These are phyloP conservation scores for Backusella tuberculispora DNA, from an alignment of 192 early-diverging fungal genomes.

Conservation along the genomic window DNA sequence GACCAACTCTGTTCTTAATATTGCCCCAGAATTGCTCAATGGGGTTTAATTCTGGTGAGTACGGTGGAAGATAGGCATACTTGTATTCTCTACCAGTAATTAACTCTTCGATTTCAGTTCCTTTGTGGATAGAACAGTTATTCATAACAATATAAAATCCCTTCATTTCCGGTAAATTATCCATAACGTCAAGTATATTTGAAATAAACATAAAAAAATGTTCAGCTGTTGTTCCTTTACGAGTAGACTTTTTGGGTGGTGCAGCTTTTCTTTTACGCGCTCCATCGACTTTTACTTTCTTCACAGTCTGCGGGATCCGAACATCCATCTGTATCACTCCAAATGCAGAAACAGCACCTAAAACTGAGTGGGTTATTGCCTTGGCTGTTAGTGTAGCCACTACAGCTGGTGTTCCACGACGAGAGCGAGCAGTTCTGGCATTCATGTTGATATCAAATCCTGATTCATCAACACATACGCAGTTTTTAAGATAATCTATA, in stretches of 20 bases:
- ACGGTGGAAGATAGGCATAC: no score
- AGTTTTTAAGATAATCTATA: background rate
- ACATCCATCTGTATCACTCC: background rate
- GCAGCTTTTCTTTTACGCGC: constrained; percentile 4
- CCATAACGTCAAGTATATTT: no score
- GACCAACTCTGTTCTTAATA: no score
- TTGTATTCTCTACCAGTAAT: no score
- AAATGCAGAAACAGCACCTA: constrained; percentile 11
- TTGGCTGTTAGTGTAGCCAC: background rate
- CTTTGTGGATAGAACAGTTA: no score
- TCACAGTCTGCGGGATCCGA: background rate
- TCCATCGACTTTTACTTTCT: background rate
- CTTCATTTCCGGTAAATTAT: no score
- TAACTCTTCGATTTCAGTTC: no score
- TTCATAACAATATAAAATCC: no score
- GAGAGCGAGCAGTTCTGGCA: background rate
- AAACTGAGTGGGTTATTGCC: background rate
- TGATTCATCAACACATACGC: background rate
- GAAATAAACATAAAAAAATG: no score
- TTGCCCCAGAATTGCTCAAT: no score
- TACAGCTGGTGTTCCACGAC: background rate
- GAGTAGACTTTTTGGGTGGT: background rate
- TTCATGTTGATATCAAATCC: constrained; percentile 10
- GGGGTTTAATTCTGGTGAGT: no score
- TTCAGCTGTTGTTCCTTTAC: background rate